A percentile compares a stretch with the other conserved stretches of the same genome.
phyloP scores from a whole-genome alignment of 176 grass and related monocot genomes.

The Phoenix dactylifera region DNA sequence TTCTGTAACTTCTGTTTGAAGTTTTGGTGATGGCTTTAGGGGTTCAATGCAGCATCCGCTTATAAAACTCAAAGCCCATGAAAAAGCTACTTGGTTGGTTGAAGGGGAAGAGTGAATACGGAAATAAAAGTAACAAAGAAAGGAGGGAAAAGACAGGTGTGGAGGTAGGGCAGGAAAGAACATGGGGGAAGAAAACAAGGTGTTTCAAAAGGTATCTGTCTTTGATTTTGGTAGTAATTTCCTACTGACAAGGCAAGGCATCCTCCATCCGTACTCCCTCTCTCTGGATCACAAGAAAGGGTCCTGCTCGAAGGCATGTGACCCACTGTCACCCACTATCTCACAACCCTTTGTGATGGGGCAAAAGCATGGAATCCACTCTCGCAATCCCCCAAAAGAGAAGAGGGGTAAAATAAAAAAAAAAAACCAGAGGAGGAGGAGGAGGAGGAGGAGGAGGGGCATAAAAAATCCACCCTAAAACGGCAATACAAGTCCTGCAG shows the following conservation, averaged over 20 bases:
- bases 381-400: too few species aligned
- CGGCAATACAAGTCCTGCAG: too few species aligned
- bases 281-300: neutral
- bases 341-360: constrained; percentile 1
- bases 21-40: too few species aligned
- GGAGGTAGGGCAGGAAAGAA: neutral
- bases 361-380: too few species aligned
- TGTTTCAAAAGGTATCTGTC: constrained; percentile 6
- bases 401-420: too few species aligned
- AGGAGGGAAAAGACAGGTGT: neutral
- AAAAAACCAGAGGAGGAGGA: too few species aligned
- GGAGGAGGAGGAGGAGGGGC: too few species aligned
- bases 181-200: constrained; percentile 8
- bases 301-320: constrained; percentile 1
- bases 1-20: too few species aligned
- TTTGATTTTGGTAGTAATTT: constrained; percentile 2
- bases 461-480: too few species aligned
- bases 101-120: neutral
- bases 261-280: neutral
- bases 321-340: constrained; percentile 6
- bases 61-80: neutral
- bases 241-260: constrained; percentile 6
- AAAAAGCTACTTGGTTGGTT: neutral
- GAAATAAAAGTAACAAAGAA: neutral
- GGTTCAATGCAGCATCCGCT: neutral